Evolutionary conservation across 2,329 filamentous ascomycete genomes (phyloP).

Genomic region (Incumbomyces lentus): DNA sequence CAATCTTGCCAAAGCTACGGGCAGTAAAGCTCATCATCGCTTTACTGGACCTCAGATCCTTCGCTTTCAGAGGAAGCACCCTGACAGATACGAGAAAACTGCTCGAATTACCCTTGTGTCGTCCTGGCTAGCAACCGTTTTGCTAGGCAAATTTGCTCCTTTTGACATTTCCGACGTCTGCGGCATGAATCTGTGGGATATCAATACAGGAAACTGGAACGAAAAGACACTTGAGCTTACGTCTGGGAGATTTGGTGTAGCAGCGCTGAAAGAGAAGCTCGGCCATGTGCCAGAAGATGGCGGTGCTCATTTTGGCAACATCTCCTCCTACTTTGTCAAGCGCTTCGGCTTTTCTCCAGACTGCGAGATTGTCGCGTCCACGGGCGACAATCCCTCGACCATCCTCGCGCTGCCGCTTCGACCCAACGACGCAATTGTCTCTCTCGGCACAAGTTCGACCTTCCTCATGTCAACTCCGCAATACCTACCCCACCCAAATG

Average conservation of each 20-base stretch:
- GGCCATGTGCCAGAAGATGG: slow-evolving; percentile 72
- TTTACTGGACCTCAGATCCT: slow-evolving; percentile 98
- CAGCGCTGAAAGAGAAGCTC: slow-evolving; percentile 64
- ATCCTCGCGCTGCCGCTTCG: slow-evolving; percentile 83
- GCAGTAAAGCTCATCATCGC: slow-evolving; percentile 89
- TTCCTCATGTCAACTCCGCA: slow-evolving; percentile 94
- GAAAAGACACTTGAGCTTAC: slow-evolving; percentile 64
- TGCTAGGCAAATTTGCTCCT: slow-evolving; percentile 74
- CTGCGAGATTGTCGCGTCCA: slow-evolving; percentile 75
- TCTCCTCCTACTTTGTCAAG: slow-evolving; percentile 67
- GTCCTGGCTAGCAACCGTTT: slow-evolving; percentile 83
- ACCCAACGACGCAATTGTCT: slow-evolving; percentile 85
- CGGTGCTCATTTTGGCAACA: slow-evolving; percentile 62
- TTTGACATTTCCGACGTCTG: slow-evolving; percentile 92
- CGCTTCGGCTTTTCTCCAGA: slow-evolving; percentile 67
- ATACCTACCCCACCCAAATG: slow-evolving; percentile 79
- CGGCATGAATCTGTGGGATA: slow-evolving; percentile 95
- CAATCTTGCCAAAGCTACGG: slow-evolving; percentile 66
- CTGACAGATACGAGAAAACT: slow-evolving; percentile 70
- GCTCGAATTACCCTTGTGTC: slow-evolving; percentile 85
- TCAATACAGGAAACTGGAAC: slow-evolving; percentile 62
- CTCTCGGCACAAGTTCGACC: slow-evolving; percentile 86
- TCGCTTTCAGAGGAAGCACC: slow-evolving; percentile 69
- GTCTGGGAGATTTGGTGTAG: slow-evolving; percentile 54
- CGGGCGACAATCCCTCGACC: slow-evolving; percentile 91